Conservation (phyloP, 768 basidiomycete species). For the Goffeauzyma gilvescens region DNA sequence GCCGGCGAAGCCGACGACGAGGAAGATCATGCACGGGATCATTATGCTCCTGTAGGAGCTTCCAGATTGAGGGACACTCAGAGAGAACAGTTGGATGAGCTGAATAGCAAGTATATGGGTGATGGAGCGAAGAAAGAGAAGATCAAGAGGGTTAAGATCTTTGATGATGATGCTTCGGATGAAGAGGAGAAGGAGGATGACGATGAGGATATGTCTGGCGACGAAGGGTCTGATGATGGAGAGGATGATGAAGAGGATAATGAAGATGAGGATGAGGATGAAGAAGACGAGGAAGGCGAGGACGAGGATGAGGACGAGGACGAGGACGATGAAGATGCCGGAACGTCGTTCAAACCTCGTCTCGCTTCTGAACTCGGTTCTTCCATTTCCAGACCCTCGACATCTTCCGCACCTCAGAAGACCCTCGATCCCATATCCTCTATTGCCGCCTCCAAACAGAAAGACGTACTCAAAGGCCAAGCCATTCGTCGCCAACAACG, state of each 20-base stretch:
- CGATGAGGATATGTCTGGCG: slow-evolving; percentile 14
- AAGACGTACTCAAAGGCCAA: slow-evolving; percentile 47
- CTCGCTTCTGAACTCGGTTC: neutral
- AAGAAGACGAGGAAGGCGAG: slow-evolving; percentile 4
- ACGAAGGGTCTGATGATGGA: slow-evolving; percentile 7
- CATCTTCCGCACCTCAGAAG: neutral
- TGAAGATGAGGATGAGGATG: neutral
- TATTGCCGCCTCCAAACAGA: slow-evolving; percentile 19
- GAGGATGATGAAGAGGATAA: slow-evolving; percentile 4
- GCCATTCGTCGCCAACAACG: slow-evolving; percentile 60
- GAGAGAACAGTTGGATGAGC: slow-evolving; percentile 35
- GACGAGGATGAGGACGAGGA: neutral
- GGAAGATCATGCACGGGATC: slow-evolving; percentile 41
- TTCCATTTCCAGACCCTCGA: neutral
- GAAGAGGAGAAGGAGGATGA: slow-evolving; percentile 18
- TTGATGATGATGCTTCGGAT: slow-evolving; percentile 23
- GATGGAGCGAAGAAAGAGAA: slow-evolving; percentile 34
- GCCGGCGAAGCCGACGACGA: slow-evolving; percentile 27
- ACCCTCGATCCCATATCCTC: slow-evolving; percentile 26
- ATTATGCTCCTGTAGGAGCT: slow-evolving; percentile 73
- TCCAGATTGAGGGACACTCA: slow-evolving; percentile 50
- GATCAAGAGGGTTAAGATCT: slow-evolving; percentile 41
- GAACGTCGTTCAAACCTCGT: neutral
- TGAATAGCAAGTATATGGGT: slow-evolving; percentile 64
- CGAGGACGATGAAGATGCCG: neutral